These are phyloP conservation scores for Plectosphaerella plurivora DNA, from an alignment of 2,329 filamentous ascomycete species.

Conservation along the genomic window DNA sequence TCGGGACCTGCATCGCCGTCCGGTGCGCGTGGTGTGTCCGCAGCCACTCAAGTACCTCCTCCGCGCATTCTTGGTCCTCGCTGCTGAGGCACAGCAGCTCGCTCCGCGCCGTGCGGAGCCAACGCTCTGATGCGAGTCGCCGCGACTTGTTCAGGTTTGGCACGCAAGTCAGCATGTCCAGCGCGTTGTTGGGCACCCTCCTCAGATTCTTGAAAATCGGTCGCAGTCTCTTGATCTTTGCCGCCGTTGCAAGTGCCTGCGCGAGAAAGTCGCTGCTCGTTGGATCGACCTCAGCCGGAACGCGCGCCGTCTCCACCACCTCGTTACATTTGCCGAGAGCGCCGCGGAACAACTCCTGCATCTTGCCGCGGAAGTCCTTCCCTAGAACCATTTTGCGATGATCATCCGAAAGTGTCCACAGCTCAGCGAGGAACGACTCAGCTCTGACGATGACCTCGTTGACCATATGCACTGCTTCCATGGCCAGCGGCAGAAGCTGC, in stretches of 20 bases:
- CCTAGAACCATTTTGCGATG: no score
- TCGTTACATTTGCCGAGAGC: no score
- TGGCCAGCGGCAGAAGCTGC: no score
- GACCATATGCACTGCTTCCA: neutral
- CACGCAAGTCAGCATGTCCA: neutral
- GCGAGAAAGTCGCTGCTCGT: no score
- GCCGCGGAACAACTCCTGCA: neutral
- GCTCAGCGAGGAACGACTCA: no score
- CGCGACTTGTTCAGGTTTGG: constrained; percentile 1
- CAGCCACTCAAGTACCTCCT: neutral
- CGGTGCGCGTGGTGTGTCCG: no score
- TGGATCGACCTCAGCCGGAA: neutral
- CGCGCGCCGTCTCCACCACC: neutral
- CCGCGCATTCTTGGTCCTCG: neutral
- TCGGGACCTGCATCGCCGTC: no score
- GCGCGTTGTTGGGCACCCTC: neutral
- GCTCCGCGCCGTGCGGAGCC: constrained; percentile 5
- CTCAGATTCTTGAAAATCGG: neutral
- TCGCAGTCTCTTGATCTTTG: neutral
- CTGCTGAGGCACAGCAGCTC: constrained; percentile 5
- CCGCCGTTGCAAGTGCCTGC: no score
- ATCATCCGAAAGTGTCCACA: no score
- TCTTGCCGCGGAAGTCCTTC: no score
- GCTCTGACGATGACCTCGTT: neutral
- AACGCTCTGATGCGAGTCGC: neutral